Evolutionary conservation across 768 basidiomycete species (phyloP).

Genomic region (Strobilomyces confusus): DNA sequence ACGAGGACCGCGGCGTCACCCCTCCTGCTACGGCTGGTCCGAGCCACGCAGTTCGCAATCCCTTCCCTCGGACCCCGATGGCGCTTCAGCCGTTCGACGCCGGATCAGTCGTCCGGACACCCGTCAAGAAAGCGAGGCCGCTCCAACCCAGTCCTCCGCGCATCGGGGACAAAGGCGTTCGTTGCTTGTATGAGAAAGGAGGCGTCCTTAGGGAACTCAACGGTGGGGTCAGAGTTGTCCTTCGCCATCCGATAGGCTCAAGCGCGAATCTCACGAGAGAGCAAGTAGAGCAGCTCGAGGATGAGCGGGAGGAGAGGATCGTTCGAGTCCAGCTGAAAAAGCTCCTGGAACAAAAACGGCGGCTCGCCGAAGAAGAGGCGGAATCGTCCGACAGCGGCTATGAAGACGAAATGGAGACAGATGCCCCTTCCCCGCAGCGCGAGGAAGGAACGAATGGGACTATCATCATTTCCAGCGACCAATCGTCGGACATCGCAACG

Average conservation of each 20-base stretch:
- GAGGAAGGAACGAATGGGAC: conserved; percentile 6
- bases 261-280: conserved; percentile 23
- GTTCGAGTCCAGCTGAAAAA: conserved; percentile 8
- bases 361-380: conserved; percentile 3
- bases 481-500: background rate
- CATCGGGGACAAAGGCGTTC: conserved; percentile 29
- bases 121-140: conserved; percentile 25
- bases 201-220: conserved; percentile 12
- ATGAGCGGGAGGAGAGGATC: conserved; percentile 9
- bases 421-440: background rate
- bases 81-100: conserved; percentile 21
- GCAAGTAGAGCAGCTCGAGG: conserved; percentile 22
- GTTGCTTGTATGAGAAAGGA: conserved; percentile 16
- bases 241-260: conserved; percentile 20
- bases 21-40: conserved; percentile 1
- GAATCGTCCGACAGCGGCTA: conserved; percentile 6
- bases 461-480: conserved; percentile 4
- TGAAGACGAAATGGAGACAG: conserved; percentile 20
- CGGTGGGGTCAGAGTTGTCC: conserved; percentile 17
- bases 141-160: conserved; percentile 28
- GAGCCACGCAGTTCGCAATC: background rate
- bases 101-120: conserved; percentile 29
- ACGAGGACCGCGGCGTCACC: conserved; percentile 18
- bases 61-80: conserved; percentile 21
- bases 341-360: conserved; percentile 9